Base-by-base conservation (phyloP, 2,329 filamentous ascomycete genomes). In the Drechslerella dactyloides region DNA sequence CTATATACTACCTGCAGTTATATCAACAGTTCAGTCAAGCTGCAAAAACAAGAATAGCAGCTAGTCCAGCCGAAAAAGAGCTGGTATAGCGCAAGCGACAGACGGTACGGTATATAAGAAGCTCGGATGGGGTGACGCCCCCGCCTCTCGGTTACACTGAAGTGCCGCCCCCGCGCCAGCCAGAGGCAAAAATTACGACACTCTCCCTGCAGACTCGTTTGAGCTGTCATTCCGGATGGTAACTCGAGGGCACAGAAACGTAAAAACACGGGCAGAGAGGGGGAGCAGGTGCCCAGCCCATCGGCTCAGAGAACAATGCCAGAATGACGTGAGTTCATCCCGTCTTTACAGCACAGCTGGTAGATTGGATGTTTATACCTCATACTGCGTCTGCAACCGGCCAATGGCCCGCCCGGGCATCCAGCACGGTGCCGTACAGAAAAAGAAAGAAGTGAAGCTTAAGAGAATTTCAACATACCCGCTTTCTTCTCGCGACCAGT, bases 101-200 rank as follows among this genome's bases (percentile, higher is more conserved):
- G 40, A 33, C 48, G 10, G 42, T 23, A 27, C 35, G 27, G 27
- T 48, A 55, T 48, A 46, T 53, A 69, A 23, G 23, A 24, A 27
- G 57, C 15, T 42, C 42, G n/a, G 46, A n/a, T 15, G 59, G 33
- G 13, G 17, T 21, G 8, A 53, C 46, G 48, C 65, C 65, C 58
- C 58, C 59, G 54, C 27, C 54, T 42, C 40, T 40, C 33, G 35
- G 68, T 72, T 65, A 72, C 68, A 72, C 68, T 27, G 44, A 72
- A 23, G 54, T 62, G 53, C 58, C 21, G 40, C 53, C 57, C 53
- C 52, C 21, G 58, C 68, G 58, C 68, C 54, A 61, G 51, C 59
- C 44, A 63, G 66, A 64, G 19, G 60, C 54, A 65, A 27, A 65
- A 27, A 65, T 72, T 65, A 72, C 60, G 60, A 72, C 60, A 65